Evolutionary conservation across 1,284 basidiomycete species (phyloP).

Genomic region (Puccinia horiana): DNA sequence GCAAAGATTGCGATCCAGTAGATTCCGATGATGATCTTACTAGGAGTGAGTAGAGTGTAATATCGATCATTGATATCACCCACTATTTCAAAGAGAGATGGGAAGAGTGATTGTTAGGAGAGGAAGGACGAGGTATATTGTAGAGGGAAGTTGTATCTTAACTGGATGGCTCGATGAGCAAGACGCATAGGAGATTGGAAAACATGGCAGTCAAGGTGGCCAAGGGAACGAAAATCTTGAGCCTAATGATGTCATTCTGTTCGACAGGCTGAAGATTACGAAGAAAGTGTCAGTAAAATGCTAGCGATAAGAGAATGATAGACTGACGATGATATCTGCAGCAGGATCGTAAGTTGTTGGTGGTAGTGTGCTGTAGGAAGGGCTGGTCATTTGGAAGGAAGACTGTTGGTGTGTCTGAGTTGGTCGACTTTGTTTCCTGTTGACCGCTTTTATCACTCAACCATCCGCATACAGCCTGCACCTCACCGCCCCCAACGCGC

Average conservation of each 20-base stretch:
- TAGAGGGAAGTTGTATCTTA: not conserved
- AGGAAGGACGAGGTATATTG: not conserved
- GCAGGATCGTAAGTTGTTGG: slow-evolving; percentile 37
- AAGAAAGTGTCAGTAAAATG: not conserved
- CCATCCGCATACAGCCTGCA: slow-evolving; percentile 1
- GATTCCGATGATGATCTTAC: slow-evolving; percentile 33
- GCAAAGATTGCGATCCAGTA: slow-evolving; percentile 46
- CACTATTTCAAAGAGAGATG: slow-evolving; percentile 17
- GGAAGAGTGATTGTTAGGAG: not conserved
- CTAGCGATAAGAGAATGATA: not conserved
- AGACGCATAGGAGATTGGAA: slow-evolving; percentile 38
- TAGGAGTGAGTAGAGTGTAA: slow-evolving; percentile 48
- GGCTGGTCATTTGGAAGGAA: not conserved
- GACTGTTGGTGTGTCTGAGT: not conserved
- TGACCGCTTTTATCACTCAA: slow-evolving; percentile 1
- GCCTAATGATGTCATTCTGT: slow-evolving; percentile 46
- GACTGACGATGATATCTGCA: slow-evolving; percentile 39
- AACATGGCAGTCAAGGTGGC: slow-evolving; percentile 47
- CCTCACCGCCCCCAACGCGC: not conserved
- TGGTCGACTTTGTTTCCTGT: not conserved
- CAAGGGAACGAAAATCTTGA: slow-evolving; percentile 49
- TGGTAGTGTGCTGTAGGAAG: not conserved
- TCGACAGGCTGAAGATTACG: slow-evolving; percentile 31
- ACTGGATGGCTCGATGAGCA: slow-evolving; percentile 48
- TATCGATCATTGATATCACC: slow-evolving; percentile 47